Evolutionary conservation across 2,329 filamentous ascomycete species (phyloP), one percentile per base, ranked within the genome.

Genomic region (Ceratocystis albifundus): DNA sequence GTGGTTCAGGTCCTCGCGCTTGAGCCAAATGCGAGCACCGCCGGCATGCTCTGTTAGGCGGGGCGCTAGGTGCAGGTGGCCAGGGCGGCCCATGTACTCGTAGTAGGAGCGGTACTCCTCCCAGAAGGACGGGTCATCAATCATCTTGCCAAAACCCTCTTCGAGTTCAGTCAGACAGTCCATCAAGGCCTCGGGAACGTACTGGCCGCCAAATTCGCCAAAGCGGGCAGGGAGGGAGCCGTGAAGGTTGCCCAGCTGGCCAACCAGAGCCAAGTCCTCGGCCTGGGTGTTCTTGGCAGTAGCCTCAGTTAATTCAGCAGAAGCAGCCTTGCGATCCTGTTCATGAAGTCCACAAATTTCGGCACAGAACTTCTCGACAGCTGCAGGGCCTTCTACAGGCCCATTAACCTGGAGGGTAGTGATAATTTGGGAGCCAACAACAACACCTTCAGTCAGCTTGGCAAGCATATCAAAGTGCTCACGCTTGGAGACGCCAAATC

Each of bases 131-230:
- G 90, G 88, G 73, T 97, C 93, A 69, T 95, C 85, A 72, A 87
- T 87, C 68, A 94, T 91, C 71, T 88, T 79, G 72, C 94, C 87
- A 80, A 99, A 99, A 44, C 93, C 94, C 32, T 85, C 84, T 77
- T 99, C 93, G 4, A 99, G 83, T 77, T 99, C 85, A 0, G 87
- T 87, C 68, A 99, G 79, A 74, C 93, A 97, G 78, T 97, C 93
- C 93, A 99, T 97, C 69, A 99, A 82, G 22, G 91, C 94, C 76
- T 99, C 94, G 0, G 94, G 94, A 2, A 99, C 94, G 73, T 96
- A 99, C 76, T 97, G 93, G 17, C 94, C 94, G 72, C 94, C 94
- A 70, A 96, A 99, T 74, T 96, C 89, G 70, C 94, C 94, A 72
- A 99, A 97, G 64, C 91, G 87, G 69, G 90, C 85, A 12, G 92